phyloP scores from a whole-genome alignment of 202 grass and related monocot genomes.

The Schoenoplectus triqueter region DNA sequence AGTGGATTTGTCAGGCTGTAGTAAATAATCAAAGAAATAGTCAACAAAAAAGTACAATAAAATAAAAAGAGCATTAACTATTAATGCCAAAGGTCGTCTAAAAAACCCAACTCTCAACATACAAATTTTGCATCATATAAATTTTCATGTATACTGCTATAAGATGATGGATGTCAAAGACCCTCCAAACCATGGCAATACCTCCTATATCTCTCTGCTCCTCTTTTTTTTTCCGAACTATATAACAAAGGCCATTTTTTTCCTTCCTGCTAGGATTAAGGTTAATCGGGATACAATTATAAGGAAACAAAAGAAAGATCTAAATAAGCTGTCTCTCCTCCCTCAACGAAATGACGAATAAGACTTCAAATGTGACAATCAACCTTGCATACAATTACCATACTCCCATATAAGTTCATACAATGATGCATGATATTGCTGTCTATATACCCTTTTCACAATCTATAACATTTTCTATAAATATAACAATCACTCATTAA shows the following conservation, averaged over 20 bases:
- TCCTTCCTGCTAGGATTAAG: neutral
- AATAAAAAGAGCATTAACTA: neutral
- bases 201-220: neutral
- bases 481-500: neutral
- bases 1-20: conserved; percentile 77
- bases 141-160: too few relatives aligned
- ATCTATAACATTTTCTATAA: neutral
- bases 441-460: conserved; percentile 8
- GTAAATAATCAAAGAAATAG: conserved; percentile 23
- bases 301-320: neutral
- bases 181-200: neutral
- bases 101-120: neutral
- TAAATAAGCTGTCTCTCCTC: neutral
- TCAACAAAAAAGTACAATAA: neutral
- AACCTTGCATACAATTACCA: neutral
- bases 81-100: neutral
- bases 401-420: neutral
- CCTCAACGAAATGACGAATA: neutral
- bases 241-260: neutral
- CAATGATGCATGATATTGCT: neutral
- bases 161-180: neutral
- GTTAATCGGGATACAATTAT: neutral
- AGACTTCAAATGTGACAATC: neutral
- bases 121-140: neutral
- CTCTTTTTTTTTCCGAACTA: neutral